Base-by-base conservation (phyloP, 2,329 filamentous ascomycete species). In the Clarireedia paspali region DNA sequence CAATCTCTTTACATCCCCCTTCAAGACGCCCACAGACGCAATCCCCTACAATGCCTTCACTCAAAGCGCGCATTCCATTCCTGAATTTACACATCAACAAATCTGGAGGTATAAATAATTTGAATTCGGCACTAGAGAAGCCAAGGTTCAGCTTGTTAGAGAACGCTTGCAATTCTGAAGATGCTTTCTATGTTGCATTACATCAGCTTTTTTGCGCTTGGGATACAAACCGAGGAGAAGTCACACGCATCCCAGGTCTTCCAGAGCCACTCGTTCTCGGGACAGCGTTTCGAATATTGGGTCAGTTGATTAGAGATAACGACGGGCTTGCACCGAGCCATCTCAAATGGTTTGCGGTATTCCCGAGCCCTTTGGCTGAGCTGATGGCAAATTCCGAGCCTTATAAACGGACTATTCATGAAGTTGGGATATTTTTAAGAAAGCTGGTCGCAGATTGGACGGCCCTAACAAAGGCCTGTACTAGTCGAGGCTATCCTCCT, bases 131-230 rank as follows among this genome's bases (percentile, higher is more conserved):
- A 4, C 64, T 76, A 2, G 80, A 80, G 57, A 63, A 66, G 46
- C 72, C 72, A 24, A 76, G 86, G 30, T 72, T 82, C 36, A 60
- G 67, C n/a, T 73, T 87, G 6, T 70, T 91, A 12, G 64, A 61
- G 26, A 72, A 80, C 24, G 86, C 87, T 1, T 85, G 82, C 60
- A 45, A 59, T 1, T 63, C 66, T 0, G 68, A 75, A 4, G 88
- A 91, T 66, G 59, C 73, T 47, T 81, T 87, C 64, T 91, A 85
- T 65, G 62, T 90, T 50, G 73, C 77, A 5, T 66, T 88, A 12
- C 85, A 88, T 65, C 85, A 88, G 64, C 57, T 86, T 2, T 84
- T 82, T 67, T 87, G 83, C 64, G 64, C 78, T 20, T 81, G 79
- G 76, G 76, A 68, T 56, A 34, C 58, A 14, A 50, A 62, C 39